A percentile compares a stretch with the other conserved stretches of the same genome.
These are phyloP conservation scores for Dovyalis caffra DNA, from an alignment of 345 rosid genomes.

Conservation along the genomic window DNA sequence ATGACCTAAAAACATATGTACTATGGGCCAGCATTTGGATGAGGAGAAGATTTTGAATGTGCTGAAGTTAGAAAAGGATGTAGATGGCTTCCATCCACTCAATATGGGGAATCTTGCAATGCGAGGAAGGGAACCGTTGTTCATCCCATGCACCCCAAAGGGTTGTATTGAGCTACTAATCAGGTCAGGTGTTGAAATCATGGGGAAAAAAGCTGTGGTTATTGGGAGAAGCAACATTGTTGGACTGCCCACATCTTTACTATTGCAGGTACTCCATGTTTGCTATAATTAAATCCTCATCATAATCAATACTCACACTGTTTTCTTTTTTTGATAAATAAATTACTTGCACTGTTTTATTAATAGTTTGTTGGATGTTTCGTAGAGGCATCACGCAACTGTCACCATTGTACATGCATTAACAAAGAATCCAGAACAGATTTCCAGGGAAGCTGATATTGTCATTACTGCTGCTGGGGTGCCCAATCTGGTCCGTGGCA, in stretches of 20 bases:
- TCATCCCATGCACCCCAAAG: constrained; percentile 83
- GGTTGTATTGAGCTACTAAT: constrained; percentile 81
- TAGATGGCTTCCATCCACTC: constrained; percentile 84
- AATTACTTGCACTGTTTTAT: not conserved
- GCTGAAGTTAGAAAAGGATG: constrained; percentile 79
- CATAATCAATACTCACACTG: no score
- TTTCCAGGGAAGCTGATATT: constrained; percentile 73
- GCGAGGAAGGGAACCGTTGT: constrained; percentile 90
- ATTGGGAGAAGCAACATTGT: constrained; percentile 92
- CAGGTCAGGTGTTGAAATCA: constrained; percentile 69
- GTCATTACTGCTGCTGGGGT: constrained; percentile 81
- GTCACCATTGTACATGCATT: constrained; percentile 74
- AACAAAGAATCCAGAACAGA: constrained; percentile 63
- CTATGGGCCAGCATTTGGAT: constrained; percentile 69
- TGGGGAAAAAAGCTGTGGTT: constrained; percentile 79
- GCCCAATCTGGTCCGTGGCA: constrained; percentile 76
- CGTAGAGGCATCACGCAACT: constrained; percentile 90
- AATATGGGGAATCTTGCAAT: constrained; percentile 89
- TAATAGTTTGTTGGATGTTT: constrained; percentile 23
- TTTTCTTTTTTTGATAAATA: no score
- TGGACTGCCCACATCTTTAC: constrained; percentile 74
- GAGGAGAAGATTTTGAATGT: constrained; percentile 67
- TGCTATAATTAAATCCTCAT: no score
- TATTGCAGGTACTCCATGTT: constrained; percentile 67
- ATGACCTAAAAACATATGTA: constrained; percentile 18